Base-by-base conservation (phyloP, 345 rosid genomes). In the Camelina neglecta region DNA sequence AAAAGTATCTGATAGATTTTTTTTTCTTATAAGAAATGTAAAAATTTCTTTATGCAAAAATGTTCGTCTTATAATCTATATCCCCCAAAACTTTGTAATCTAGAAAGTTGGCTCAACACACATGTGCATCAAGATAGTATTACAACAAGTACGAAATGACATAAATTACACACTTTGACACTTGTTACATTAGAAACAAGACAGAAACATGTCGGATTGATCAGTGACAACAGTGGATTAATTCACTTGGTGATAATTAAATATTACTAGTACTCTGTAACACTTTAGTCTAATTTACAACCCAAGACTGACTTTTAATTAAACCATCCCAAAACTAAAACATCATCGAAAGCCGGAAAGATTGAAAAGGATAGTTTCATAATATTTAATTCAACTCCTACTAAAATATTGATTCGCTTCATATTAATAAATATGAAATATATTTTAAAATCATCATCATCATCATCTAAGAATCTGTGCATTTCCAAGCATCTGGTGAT, bases 381-480 rank as follows among this genome's bases (percentile, higher is more conserved):
- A 20, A 69, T 50, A 68, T 60, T 60, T 41, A 67, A 67, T 15
- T 75, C 39, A 36, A 68, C 61, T 8, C 36, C 60, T 24, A 13
- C 71, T 7, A 59, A 16, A 49, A 59, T 67, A 12, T 49, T 31
- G 7, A 2, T 67, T 23, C 23, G 16, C 54, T 67, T 57, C 73
- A 59, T 75, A 65, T 57, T 35, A 35, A 35, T 35, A 35, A 35
- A 6, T 26, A 54, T 4, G 29, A 26, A 11, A 65, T 24, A 35
- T 47, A 24, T 45, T 38, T 5, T 2, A 18, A 60, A 62, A 42
- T 29, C 31, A 35, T 35, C 38, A 35, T 35, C 38, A 12, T 48
- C 9, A 75, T 75, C 59, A 86, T 81, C 86, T 82, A 79, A 88
- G 86, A 84, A 84, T 89, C 65, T 80, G 86, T 84, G 86, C 78